These are phyloP conservation scores for Colletotrichum nymphaeae DNA, from an alignment of 2,329 filamentous ascomycete species.

Conservation along the genomic window DNA sequence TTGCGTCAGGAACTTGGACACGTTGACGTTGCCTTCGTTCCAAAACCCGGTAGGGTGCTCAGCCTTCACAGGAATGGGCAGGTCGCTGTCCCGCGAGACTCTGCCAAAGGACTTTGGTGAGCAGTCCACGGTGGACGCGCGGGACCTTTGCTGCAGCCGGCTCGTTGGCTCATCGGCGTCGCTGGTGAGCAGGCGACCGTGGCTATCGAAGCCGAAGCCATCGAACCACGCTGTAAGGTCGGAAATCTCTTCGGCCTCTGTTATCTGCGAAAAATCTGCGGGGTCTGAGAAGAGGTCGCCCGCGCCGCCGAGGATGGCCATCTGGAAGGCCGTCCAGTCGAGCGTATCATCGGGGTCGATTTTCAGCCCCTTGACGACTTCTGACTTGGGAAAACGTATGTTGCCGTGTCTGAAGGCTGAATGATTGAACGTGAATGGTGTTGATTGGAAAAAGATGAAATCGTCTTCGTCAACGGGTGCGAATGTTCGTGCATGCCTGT, in stretches of 20 bases:
- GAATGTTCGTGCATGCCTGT: slow-evolving; percentile 26
- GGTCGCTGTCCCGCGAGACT: slow-evolving; percentile 44
- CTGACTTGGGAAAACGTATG: slow-evolving; percentile 62
- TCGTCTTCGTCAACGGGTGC: slow-evolving; percentile 53
- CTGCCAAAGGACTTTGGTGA: slow-evolving; percentile 9
- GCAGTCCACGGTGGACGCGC: neutral
- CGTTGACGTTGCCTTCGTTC: slow-evolving; percentile 45
- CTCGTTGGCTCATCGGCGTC: neutral
- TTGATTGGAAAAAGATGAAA: slow-evolving; percentile 60
- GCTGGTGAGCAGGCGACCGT: slow-evolving; percentile 51
- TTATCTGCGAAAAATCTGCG: slow-evolving; percentile 51
- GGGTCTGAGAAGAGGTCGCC: slow-evolving; percentile 61
- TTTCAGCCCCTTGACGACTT: slow-evolving; percentile 50
- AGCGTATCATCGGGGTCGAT: slow-evolving; percentile 61
- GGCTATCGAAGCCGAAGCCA: slow-evolving; percentile 58
- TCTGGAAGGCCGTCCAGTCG: slow-evolving; percentile 75
- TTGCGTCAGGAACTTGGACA: slow-evolving; percentile 45
- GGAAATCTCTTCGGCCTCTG: slow-evolving; percentile 58
- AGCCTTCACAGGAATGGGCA: slow-evolving; percentile 50
- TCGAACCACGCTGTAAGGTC: slow-evolving; percentile 64
- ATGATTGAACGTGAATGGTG: slow-evolving; percentile 60
- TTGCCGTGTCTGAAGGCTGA: slow-evolving; percentile 66
- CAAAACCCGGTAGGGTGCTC: slow-evolving; percentile 49
- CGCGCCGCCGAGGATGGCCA: slow-evolving; percentile 70
- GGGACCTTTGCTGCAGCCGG: neutral